phyloP scores from a whole-genome alignment of 176 grass and related monocot genomes.

The Panicum miliaceum region DNA sequence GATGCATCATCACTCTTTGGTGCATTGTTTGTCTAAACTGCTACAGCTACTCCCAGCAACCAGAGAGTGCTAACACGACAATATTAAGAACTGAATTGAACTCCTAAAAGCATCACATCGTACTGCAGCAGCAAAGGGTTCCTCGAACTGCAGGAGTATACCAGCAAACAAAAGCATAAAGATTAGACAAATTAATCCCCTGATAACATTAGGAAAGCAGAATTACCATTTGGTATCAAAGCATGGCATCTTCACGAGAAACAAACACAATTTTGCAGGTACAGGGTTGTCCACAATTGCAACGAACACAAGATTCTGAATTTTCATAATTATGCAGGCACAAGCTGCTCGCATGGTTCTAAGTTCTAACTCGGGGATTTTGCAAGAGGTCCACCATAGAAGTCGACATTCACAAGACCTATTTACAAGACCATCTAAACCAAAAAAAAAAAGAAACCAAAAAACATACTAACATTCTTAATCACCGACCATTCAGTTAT shows the following conservation, averaged over 20 bases:
- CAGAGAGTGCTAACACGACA: background rate
- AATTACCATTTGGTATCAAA: conserved; percentile 2
- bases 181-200: background rate
- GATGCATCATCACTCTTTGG: background rate
- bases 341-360: background rate
- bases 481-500: conserved; percentile 19
- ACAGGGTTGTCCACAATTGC: background rate
- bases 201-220: background rate
- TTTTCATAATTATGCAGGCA: background rate
- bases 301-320: conserved; percentile 9
- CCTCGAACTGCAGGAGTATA: background rate
- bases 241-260: background rate
- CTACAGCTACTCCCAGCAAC: background rate
- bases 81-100: background rate
- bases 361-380: conserved; percentile 21
- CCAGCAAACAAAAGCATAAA: background rate
- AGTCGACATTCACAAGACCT: background rate
- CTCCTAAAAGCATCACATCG: background rate
- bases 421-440: conserved; percentile 57
- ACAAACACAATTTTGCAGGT: conserved; percentile 3
- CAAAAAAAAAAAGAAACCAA: background rate
- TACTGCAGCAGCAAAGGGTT: background rate
- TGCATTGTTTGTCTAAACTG: background rate
- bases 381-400: background rate
- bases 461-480: conserved; percentile 33